Percentiles rank a stretch among this genome's conserved stretches.
Conservation (phyloP, 192 early-diverging fungal genomes). For the Lobosporangium transversale region DNA sequence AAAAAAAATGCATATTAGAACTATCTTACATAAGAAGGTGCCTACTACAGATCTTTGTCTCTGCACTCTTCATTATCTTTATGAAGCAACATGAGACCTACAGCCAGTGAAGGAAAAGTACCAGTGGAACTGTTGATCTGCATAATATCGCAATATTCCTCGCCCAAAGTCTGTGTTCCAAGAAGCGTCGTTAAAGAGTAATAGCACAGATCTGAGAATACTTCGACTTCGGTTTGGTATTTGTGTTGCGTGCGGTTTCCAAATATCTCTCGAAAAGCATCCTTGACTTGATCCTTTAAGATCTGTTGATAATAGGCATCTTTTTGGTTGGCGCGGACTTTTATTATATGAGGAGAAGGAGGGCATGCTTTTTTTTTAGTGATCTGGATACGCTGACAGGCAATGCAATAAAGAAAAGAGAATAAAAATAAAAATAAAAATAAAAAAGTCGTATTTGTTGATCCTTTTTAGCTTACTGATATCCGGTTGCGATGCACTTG, state of each 20-base stretch:
- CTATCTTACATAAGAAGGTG: no score
- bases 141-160: slow-evolving; percentile 95
- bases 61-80: no score
- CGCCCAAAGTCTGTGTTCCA: slow-evolving; percentile 91
- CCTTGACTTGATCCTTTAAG: slow-evolving; percentile 69
- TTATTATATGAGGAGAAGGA: not conserved
- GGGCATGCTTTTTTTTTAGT: not conserved
- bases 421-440: not conserved
- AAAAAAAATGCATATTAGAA: slow-evolving; percentile 19
- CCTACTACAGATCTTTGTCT: no score
- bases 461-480: slow-evolving; percentile 59
- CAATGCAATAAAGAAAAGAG: not conserved
- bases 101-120: slow-evolving; percentile 63
- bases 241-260: slow-evolving; percentile 69
- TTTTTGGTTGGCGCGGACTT: slow-evolving; percentile 89
- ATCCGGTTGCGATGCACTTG: slow-evolving; percentile 80
- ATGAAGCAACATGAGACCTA: slow-evolving; percentile 54
- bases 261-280: slow-evolving; percentile 67
- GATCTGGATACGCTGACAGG: not conserved
- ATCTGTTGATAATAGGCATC: slow-evolving; percentile 84
- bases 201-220: slow-evolving; percentile 74
- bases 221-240: slow-evolving; percentile 71
- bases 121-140: slow-evolving; percentile 62
- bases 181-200: slow-evolving; percentile 76
- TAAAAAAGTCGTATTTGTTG: not conserved